A percentile compares a stretch with the other conserved stretches of the same genome.
These are phyloP conservation scores for Erodium moschatum DNA, from an alignment of 441 rosid species.

Conservation along the genomic window DNA sequence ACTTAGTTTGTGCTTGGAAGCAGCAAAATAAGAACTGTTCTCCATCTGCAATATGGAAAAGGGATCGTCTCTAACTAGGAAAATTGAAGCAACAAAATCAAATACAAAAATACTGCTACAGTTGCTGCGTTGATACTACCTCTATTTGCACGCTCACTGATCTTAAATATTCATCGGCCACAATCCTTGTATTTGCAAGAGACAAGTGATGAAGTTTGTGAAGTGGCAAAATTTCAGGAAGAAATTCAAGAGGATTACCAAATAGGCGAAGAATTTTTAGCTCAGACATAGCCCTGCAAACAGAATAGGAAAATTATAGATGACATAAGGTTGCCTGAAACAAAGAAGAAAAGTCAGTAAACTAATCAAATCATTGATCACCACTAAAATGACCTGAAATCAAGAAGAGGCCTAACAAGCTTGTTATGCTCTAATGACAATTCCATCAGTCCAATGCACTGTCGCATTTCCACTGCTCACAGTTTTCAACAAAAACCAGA, in stretches of 20 bases:
- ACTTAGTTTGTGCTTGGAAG: conserved; percentile 89
- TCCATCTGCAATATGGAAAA: conserved; percentile 53
- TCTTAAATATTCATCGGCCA: conserved; percentile 84
- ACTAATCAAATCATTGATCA: conserved; percentile 16
- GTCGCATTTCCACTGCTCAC: conserved; percentile 75
- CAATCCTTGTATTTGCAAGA: conserved; percentile 81
- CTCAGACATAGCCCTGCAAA: conserved; percentile 88
- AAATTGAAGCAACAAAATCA: too few relatives aligned
- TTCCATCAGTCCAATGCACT: conserved; percentile 67
- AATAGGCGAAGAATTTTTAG: conserved; percentile 74
- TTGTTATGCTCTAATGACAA: conserved; percentile 89
- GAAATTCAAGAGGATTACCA: conserved; percentile 94
- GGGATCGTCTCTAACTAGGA: conserved; percentile 15
- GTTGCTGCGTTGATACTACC: conserved; percentile 35
- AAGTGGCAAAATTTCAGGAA: conserved; percentile 88
- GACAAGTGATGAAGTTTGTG: conserved; percentile 84
- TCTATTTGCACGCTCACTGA: conserved; percentile 82
- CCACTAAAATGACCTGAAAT: conserved; percentile 66
- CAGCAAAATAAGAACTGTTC: conserved; percentile 83
- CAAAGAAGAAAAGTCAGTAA: conserved; percentile 10
- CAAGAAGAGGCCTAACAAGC: conserved; percentile 92
- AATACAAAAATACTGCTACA: conserved; percentile 16
- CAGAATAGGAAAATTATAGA: conserved; percentile 22
- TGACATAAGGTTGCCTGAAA: conserved; percentile 15
- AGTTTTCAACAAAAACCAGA: conserved; percentile 26